Evolutionary conservation across 345 rosid genomes (phyloP).

Genomic region (Pistacia vera): DNA sequence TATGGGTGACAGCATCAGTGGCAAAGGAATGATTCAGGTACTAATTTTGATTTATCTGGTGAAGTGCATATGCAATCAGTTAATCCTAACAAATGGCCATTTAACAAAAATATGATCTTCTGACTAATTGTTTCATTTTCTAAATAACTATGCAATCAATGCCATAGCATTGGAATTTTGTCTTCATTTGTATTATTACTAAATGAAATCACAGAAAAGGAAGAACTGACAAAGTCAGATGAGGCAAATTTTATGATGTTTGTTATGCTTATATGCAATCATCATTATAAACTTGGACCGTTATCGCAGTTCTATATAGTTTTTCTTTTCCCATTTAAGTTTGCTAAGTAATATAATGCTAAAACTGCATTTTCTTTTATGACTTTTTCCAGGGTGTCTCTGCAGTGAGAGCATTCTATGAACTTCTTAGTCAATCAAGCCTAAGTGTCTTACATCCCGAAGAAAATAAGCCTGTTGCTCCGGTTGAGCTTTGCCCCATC

Average conservation of each 20-base stretch:
- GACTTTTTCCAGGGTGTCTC: slow-evolving; percentile 66
- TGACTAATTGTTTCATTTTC: too few relatives aligned
- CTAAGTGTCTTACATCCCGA: slow-evolving; percentile 63
- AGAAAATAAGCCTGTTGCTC: slow-evolving; percentile 71
- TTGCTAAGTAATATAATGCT: neutral
- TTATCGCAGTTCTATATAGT: too few relatives aligned
- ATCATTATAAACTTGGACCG: too few relatives aligned
- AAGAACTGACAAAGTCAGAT: neutral
- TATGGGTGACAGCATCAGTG: slow-evolving; percentile 82
- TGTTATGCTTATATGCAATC: neutral
- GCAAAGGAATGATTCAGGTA: slow-evolving; percentile 94
- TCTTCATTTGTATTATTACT: too few relatives aligned
- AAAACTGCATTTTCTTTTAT: neutral
- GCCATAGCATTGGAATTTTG: too few relatives aligned
- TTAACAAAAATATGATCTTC: too few relatives aligned
- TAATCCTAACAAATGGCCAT: neutral
- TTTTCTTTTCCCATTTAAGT: neutral
- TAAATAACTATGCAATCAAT: too few relatives aligned
- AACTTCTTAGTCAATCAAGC: slow-evolving; percentile 65
- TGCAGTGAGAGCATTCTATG: slow-evolving; percentile 74
- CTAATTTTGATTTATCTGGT: neutral
- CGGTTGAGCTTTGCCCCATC: slow-evolving; percentile 79
- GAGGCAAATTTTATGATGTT: neutral
- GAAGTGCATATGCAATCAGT: neutral
- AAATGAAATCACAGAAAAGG: too few relatives aligned